phyloP scores from a whole-genome alignment of 169 alveolate species.

The Plasmodium ovale region DNA sequence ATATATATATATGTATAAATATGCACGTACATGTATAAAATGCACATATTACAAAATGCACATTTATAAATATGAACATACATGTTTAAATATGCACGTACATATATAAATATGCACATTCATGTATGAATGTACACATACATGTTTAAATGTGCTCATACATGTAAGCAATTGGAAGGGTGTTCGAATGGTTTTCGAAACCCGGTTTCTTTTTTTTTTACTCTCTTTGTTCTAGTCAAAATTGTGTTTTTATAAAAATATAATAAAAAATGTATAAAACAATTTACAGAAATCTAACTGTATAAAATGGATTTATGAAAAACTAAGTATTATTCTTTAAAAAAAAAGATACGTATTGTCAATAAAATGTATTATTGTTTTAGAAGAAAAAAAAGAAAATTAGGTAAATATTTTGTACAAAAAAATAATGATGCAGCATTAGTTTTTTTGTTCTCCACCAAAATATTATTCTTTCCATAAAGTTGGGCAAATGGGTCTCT shows the following conservation, averaged over 20 bases:
- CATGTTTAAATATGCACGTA: too few species aligned
- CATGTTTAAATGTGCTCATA: too few species aligned
- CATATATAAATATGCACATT: too few species aligned
- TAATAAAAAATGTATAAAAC: conserved; percentile 11
- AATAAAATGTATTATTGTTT: neutral
- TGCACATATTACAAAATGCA: too few species aligned
- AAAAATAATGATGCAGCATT: neutral
- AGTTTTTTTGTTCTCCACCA: neutral
- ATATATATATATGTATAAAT: conserved; percentile 14
- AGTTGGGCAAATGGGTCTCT: neutral
- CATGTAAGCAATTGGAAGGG: neutral
- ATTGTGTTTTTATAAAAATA: conserved; percentile 2
- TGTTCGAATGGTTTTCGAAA: conserved; percentile 58
- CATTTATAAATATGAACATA: too few species aligned
- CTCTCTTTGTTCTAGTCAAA: conserved; percentile 57
- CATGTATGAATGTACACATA: too few species aligned
- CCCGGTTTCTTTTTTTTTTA: conserved; percentile 44
- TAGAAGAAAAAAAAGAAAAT: conserved; percentile 7
- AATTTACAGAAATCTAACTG: conserved; percentile 21
- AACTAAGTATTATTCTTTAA: neutral
- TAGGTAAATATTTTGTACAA: neutral
- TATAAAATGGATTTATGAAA: conserved; percentile 5
- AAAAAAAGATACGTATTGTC: neutral
- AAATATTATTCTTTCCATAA: neutral
- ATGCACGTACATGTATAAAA: conserved; percentile 6